phyloP scores from a whole-genome alignment of 2,329 filamentous ascomycete genomes.

The Xylariaceae sp. region DNA sequence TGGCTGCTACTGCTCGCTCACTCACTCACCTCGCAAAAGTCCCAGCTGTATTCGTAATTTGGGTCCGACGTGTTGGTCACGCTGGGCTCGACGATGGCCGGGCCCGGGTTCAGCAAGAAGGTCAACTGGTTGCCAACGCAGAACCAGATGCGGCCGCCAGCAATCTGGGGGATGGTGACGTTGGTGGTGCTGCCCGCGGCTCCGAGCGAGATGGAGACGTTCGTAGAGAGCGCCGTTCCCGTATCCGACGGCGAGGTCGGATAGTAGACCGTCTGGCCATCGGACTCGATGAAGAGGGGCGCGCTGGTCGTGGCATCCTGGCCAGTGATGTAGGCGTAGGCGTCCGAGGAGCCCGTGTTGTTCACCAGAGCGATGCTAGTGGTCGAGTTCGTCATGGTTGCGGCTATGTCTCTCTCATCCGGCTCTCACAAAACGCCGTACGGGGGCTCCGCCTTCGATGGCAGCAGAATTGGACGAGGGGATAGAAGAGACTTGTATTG shows the following conservation, averaged over 20 bases:
- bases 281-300: constrained; percentile 55
- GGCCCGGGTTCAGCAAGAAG: constrained; percentile 64
- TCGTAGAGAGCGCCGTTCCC: constrained; percentile 41
- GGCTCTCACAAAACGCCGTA: too few relatives aligned
- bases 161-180: constrained; percentile 61
- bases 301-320: constrained; percentile 51
- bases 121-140: constrained; percentile 51
- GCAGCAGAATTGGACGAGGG: too few relatives aligned
- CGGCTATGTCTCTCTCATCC: background rate
- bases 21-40: constrained; percentile 66
- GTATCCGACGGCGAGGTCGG: constrained; percentile 49
- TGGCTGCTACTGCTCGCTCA: too few relatives aligned
- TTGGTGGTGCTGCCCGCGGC: constrained; percentile 50
- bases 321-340: constrained; percentile 67
- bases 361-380: constrained; percentile 59
- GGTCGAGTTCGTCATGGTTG: constrained; percentile 32
- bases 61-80: constrained; percentile 57
- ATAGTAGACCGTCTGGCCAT: constrained; percentile 59
- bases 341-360: constrained; percentile 50
- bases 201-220: constrained; percentile 59
- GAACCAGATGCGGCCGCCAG: constrained; percentile 67
- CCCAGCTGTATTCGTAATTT: constrained; percentile 56
- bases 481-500: too few relatives aligned
- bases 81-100: constrained; percentile 67
- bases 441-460: too few relatives aligned